phyloP scores from a whole-genome alignment of 306 rosid genomes.

The Mucuna pruriens region DNA sequence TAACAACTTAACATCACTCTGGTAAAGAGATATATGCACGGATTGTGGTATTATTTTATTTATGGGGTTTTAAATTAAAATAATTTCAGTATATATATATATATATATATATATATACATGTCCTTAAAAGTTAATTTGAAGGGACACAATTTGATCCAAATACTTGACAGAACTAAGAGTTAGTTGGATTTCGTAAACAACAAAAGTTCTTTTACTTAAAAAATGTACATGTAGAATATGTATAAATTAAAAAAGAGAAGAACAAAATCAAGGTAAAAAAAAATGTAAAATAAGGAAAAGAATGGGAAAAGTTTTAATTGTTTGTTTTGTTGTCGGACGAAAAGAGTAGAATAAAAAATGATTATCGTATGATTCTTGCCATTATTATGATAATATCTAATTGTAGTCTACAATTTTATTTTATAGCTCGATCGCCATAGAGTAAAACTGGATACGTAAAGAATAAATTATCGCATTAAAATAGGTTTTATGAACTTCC shows the following conservation, averaged over 20 bases:
- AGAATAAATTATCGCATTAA: conserved; percentile 15
- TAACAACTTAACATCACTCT: background rate
- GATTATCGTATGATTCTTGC: background rate
- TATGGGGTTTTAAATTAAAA: background rate
- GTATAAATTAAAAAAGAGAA: background rate
- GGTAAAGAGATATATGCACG: background rate
- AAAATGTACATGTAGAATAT: background rate
- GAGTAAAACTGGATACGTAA: conserved; percentile 21
- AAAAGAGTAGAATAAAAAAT: conserved; percentile 6
- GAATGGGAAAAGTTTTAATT: conserved; percentile 7
- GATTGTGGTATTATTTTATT: conserved; percentile 3
- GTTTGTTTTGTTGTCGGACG: conserved; percentile 43
- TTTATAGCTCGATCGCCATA: conserved; percentile 2
- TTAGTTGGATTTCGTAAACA: conserved; percentile 30
- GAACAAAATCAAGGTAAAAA: conserved; percentile 8
- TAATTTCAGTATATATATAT: background rate
- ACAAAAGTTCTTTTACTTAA: conserved; percentile 10
- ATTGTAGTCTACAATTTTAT: conserved; percentile 21
- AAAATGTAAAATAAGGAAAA: conserved; percentile 10
- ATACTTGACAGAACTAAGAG: conserved; percentile 18
- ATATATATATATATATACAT: background rate
- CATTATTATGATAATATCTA: conserved; percentile 11
- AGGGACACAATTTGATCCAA: conserved; percentile 12
- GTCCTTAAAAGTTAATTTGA: background rate
- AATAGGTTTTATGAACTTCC: conserved; percentile 24